A percentile compares a stretch with the other conserved stretches of the same genome.
Conservation (phyloP, 1,139 yeast species). For the Sugiyamaella novakii region DNA sequence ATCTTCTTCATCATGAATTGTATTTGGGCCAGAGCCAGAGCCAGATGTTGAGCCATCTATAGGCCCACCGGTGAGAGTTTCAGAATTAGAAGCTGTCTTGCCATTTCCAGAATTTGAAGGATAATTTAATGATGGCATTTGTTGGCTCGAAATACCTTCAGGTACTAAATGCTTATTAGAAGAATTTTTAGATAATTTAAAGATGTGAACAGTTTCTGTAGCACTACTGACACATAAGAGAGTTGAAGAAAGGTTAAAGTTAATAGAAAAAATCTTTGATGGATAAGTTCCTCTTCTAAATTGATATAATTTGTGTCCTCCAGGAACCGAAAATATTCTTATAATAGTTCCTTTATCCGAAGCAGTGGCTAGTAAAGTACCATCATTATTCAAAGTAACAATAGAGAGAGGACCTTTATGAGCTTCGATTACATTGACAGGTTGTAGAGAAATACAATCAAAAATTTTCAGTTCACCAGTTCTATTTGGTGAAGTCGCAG, state of each 20-base stretch:
- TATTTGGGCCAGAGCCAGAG: conserved; percentile 1
- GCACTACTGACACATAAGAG: conserved; percentile 85
- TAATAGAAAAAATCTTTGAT: conserved; percentile 79
- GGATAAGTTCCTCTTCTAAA: conserved; percentile 95
- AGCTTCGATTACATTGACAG: conserved; percentile 88
- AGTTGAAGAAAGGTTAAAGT: conserved; percentile 73
- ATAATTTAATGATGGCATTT: neutral
- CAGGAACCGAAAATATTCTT: conserved; percentile 79
- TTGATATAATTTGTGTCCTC: conserved; percentile 82
- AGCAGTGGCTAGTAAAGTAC: conserved; percentile 85
- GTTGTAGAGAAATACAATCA: conserved; percentile 75
- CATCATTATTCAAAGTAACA: conserved; percentile 75
- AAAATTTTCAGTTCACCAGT: conserved; percentile 90
- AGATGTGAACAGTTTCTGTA: conserved; percentile 90
- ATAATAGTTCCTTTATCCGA: conserved; percentile 94
- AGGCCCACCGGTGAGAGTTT: neutral
- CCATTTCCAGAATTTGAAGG: neutral
- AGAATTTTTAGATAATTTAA: conserved; percentile 47
- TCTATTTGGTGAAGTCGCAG: conserved; percentile 36
- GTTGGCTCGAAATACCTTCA: neutral
- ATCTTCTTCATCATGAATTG: conserved; percentile 6
- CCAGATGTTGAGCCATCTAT: conserved; percentile 1
- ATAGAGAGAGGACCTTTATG: conserved; percentile 87
- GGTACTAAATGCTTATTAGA: neutral
- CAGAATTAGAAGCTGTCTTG: neutral